These are phyloP conservation scores for Anisodus acutangulus DNA, from an alignment of 257 asterid species.

Conservation along the genomic window DNA sequence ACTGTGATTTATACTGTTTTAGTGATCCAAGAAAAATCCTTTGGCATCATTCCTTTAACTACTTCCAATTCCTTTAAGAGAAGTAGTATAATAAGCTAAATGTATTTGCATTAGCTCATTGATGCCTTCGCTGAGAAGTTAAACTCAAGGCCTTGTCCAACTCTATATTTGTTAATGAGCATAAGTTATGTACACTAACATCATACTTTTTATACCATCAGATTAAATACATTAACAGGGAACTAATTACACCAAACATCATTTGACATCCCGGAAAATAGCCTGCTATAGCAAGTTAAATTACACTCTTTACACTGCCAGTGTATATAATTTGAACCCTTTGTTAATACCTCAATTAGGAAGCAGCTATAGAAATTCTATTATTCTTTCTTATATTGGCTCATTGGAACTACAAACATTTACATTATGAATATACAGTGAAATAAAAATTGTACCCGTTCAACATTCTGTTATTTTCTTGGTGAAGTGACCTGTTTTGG, in stretches of 20 bases:
- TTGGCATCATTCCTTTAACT: not conserved
- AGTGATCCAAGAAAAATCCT: conserved; percentile 1
- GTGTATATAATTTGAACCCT: not conserved
- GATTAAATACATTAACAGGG: too few relatives aligned
- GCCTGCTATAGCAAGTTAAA: not conserved
- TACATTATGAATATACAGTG: not conserved
- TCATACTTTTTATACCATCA: too few relatives aligned
- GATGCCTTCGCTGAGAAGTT: not conserved
- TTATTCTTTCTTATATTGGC: not conserved
- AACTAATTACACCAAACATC: not conserved
- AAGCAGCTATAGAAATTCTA: not conserved
- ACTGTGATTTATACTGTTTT: not conserved
- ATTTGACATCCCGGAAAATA: not conserved
- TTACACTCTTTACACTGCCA: not conserved
- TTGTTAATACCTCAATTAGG: not conserved
- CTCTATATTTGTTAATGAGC: not conserved
- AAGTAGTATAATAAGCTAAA: not conserved
- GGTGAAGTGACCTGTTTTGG: not conserved
- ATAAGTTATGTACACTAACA: not conserved
- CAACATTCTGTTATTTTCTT: conserved; percentile 22
- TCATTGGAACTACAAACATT: not conserved
- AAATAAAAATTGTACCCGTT: not conserved
- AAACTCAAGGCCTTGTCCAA: conserved; percentile 11
- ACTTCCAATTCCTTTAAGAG: not conserved
- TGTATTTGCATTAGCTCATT: not conserved